phyloP scores from a whole-genome alignment of 805 yeast species.

The Metschnikowia baotianmanensis region DNA sequence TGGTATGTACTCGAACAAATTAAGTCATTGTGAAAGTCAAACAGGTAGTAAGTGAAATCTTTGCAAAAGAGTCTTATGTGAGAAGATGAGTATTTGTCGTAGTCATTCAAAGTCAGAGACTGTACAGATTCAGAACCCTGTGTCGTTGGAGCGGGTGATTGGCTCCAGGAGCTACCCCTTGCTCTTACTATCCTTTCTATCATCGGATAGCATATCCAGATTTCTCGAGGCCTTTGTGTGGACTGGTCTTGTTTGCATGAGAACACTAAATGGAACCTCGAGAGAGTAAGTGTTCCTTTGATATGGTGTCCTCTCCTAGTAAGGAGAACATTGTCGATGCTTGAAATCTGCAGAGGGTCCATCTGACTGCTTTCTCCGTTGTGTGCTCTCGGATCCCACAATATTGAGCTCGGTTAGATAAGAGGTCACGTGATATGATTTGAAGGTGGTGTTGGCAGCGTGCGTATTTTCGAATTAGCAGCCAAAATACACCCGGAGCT shows the following conservation, averaged over 20 bases:
- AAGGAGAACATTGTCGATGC: conserved; percentile 39
- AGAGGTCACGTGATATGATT: too few relatives aligned
- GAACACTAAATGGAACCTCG: conserved; percentile 40
- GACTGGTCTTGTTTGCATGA: conserved; percentile 22
- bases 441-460: too few relatives aligned
- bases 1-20: conserved; percentile 71
- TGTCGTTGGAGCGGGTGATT: conserved; percentile 1
- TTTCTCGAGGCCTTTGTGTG: conserved; percentile 48
- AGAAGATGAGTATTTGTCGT: conserved; percentile 43
- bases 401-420: too few relatives aligned
- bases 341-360: conserved; percentile 28
- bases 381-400: too few relatives aligned
- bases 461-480: too few relatives aligned
- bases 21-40: conserved; percentile 62
- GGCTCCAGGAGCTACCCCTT: conserved; percentile 48
- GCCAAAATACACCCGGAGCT: too few relatives aligned
- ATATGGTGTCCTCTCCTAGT: conserved; percentile 39
- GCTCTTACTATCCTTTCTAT: conserved; percentile 60
- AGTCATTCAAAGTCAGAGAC: conserved; percentile 10
- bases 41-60: conserved; percentile 78
- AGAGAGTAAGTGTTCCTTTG: conserved; percentile 36
- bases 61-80: conserved; percentile 73
- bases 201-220: conserved; percentile 91
- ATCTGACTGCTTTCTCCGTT: too few relatives aligned
- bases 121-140: not conserved